These are phyloP conservation scores for Pseudogymnoascus sp. DNA, from an alignment of 2,329 filamentous ascomycete genomes.

Conservation along the genomic window DNA sequence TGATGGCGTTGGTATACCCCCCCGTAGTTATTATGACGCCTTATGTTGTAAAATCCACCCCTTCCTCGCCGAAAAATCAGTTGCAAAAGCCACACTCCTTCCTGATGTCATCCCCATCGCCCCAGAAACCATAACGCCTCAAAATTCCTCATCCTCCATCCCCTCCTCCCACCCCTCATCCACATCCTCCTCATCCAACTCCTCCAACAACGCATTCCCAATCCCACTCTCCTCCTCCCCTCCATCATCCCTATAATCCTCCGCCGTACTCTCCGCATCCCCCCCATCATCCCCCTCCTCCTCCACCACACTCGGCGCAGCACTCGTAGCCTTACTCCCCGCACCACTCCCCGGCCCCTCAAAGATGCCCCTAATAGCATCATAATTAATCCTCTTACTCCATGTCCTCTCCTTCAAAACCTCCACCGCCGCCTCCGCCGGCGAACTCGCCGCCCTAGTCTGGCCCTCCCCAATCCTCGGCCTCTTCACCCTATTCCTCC, in stretches of 20 bases:
- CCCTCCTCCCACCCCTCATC: slow-evolving; percentile 2
- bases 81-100: not conserved
- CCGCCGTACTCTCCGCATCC: not conserved
- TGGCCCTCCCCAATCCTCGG: slow-evolving; percentile 58
- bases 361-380: slow-evolving; percentile 51
- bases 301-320: slow-evolving; percentile 25
- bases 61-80: not conserved
- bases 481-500: slow-evolving; percentile 46
- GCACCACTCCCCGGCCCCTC: slow-evolving; percentile 38
- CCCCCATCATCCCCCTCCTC: not conserved
- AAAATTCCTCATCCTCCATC: not conserved
- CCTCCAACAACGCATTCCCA: not conserved
- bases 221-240: not conserved
- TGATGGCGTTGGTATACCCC: not conserved
- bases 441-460: slow-evolving; percentile 56
- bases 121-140: not conserved
- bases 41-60: not conserved
- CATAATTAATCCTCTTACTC: slow-evolving; percentile 70
- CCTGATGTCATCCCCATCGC: not conserved
- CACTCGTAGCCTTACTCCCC: slow-evolving; percentile 40
- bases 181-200: not conserved
- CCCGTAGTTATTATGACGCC: not conserved
- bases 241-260: slow-evolving; percentile 1
- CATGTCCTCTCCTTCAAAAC: slow-evolving; percentile 61
- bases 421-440: slow-evolving; percentile 60